These are phyloP conservation scores for Pichia eremophila DNA, from an alignment of 805 yeast genomes.

Conservation along the genomic window DNA sequence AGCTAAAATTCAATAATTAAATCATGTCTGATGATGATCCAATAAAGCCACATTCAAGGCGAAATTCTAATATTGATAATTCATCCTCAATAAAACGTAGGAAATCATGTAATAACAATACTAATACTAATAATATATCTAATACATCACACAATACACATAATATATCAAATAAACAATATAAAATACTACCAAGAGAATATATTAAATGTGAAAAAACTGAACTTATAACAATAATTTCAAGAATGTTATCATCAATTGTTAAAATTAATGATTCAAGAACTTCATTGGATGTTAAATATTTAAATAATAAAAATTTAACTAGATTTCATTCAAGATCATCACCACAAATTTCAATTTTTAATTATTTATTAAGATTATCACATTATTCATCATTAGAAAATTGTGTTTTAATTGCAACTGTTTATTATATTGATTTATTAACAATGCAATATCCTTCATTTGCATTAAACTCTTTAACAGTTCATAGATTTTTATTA, in stretches of 20 bases:
- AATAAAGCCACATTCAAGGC: background rate
- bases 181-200: slow-evolving; percentile 32
- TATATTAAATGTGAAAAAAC: slow-evolving; percentile 61
- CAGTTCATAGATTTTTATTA: slow-evolving; percentile 84
- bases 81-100: background rate
- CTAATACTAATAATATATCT: background rate
- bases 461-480: slow-evolving; percentile 80
- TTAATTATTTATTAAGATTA: slow-evolving; percentile 65
- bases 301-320: slow-evolving; percentile 33
- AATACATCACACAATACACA: background rate
- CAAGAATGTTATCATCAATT: slow-evolving; percentile 73
- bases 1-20: background rate
- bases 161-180: background rate
- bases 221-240: slow-evolving; percentile 60
- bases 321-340: slow-evolving; percentile 92
- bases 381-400: slow-evolving; percentile 80
- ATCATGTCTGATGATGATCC: background rate
- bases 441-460: slow-evolving; percentile 67
- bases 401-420: slow-evolving; percentile 67
- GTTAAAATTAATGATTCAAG: slow-evolving; percentile 60
- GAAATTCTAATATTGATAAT: background rate
- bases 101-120: background rate
- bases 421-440: slow-evolving; percentile 86
- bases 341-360: slow-evolving; percentile 80
- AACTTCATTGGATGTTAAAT: slow-evolving; percentile 21